Evolutionary conservation across 1,284 basidiomycete genomes (phyloP).

Genomic region (Cerioporus squamosus): DNA sequence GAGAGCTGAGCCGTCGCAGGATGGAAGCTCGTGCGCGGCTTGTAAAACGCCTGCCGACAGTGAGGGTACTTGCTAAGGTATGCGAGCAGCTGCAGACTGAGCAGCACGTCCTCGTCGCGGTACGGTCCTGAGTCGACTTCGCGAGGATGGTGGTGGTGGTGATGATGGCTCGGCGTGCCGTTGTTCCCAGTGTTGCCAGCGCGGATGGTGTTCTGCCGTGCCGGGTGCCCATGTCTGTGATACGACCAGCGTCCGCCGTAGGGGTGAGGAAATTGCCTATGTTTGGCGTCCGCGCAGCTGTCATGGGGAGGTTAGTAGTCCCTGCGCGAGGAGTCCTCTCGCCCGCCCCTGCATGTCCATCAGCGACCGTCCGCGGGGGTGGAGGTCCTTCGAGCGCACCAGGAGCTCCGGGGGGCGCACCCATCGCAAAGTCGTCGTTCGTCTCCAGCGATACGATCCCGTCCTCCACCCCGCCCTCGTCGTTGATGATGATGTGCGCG

Average conservation of each 20-base stretch:
- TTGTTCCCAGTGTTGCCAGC: constrained; percentile 18
- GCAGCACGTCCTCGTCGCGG: constrained; percentile 93
- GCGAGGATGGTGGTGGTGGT: constrained; percentile 39
- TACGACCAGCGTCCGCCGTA: constrained; percentile 2
- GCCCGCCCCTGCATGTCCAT: constrained; percentile 30
- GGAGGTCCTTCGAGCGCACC: constrained; percentile 62
- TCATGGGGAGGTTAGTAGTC: constrained; percentile 32
- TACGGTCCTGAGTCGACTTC: constrained; percentile 65
- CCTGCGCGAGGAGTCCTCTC: constrained; percentile 38
- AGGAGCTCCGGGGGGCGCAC: constrained; percentile 82
- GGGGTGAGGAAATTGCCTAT: constrained; percentile 12
- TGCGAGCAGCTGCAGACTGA: constrained; percentile 91
- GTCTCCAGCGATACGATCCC: constrained; percentile 72
- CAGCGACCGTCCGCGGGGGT: constrained; percentile 23
- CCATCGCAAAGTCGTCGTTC: constrained; percentile 84
- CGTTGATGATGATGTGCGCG: constrained; percentile 72
- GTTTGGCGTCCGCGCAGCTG: constrained; percentile 17
- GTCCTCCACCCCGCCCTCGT: constrained; percentile 62
- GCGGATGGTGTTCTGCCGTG: constrained; percentile 16
- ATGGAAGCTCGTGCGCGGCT: constrained; percentile 75
- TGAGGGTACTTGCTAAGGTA: constrained; percentile 99
- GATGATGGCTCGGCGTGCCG: constrained; percentile 5
- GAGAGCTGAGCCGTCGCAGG: constrained; percentile 58
- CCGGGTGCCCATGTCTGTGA: constrained; percentile 5
- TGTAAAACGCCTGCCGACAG: constrained; percentile 96